phyloP scores from a whole-genome alignment of 257 asterid species.

The Ilex asprella region DNA sequence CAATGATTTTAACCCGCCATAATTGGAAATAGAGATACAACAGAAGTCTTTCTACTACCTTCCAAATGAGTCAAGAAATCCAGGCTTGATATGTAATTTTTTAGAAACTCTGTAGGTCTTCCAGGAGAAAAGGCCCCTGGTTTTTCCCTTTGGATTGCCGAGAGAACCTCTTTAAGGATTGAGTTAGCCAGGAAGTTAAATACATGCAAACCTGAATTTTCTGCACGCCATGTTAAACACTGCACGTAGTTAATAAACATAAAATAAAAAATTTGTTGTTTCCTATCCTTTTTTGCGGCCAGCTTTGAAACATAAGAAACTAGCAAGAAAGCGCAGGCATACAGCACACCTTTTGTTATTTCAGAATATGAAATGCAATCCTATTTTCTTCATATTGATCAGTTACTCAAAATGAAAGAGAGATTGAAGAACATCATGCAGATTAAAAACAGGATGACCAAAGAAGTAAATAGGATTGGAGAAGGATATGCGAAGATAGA shows the following conservation, averaged over 20 bases:
- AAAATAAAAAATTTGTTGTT: neutral
- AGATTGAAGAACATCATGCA: too few species aligned
- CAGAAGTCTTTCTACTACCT: slow-evolving; percentile 41
- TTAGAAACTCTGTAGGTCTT: slow-evolving; percentile 79
- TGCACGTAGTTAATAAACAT: neutral
- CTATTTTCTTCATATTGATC: slow-evolving; percentile 3
- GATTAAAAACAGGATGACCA: slow-evolving; percentile 2
- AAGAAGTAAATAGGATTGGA: slow-evolving; percentile 9
- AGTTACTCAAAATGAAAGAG: neutral
- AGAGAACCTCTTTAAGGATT: slow-evolving; percentile 80
- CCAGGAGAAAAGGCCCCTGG: slow-evolving; percentile 97
- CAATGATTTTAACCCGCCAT: neutral
- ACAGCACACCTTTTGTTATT: neutral
- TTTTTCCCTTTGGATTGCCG: slow-evolving; percentile 80
- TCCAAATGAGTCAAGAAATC: slow-evolving; percentile 81
- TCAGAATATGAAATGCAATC: slow-evolving; percentile 2
- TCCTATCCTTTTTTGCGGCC: neutral
- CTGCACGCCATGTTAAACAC: slow-evolving; percentile 32
- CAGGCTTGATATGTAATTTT: slow-evolving; percentile 84
- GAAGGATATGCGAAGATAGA: neutral
- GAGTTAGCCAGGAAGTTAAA: slow-evolving; percentile 93
- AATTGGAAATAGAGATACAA: neutral
- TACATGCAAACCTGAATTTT: slow-evolving; percentile 94
- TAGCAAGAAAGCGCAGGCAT: neutral
- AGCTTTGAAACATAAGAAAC: neutral